Evolutionary conservation across 75 land plant species (phyloP).

Genomic region (Ceratopteris richardii): DNA sequence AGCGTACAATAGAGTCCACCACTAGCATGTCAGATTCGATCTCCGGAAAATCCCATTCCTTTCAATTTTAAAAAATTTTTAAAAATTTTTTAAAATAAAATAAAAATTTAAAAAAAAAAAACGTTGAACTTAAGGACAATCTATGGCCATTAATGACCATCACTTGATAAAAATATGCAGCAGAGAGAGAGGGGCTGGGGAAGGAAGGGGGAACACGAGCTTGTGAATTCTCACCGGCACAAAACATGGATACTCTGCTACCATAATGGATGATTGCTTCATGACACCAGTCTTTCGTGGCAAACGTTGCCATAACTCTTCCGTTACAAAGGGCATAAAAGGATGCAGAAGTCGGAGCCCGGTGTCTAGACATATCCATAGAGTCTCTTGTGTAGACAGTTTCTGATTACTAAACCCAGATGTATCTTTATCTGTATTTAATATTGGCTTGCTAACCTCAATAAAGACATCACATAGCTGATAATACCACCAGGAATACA

Average conservation of each 20-base stretch:
- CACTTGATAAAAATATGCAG: no score
- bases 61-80: neutral
- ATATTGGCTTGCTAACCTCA: slow-evolving; percentile 72
- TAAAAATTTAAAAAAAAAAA: no score
- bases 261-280: slow-evolving; percentile 60
- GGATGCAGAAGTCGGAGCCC: slow-evolving; percentile 91
- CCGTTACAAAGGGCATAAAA: slow-evolving; percentile 93
- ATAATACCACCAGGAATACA: slow-evolving; percentile 87
- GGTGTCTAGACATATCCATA: slow-evolving; percentile 83
- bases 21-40: slow-evolving; percentile 59
- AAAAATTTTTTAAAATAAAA: neutral
- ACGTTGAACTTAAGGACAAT: no score
- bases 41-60: slow-evolving; percentile 59
- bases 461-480: slow-evolving; percentile 89
- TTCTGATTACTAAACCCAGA: slow-evolving; percentile 25
- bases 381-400: slow-evolving; percentile 45
- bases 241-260: slow-evolving; percentile 60
- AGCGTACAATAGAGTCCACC: slow-evolving; percentile 46
- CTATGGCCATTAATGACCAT: no score
- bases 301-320: slow-evolving; percentile 94
- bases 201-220: neutral
- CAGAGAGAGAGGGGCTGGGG: no score
- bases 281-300: slow-evolving; percentile 29
- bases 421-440: slow-evolving; percentile 18
- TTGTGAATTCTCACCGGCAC: slow-evolving; percentile 30